A percentile compares a stretch with the other conserved stretches of the same genome.
These are phyloP conservation scores for Fabrea salina DNA, from an alignment of 169 alveolate species.

Conservation along the genomic window DNA sequence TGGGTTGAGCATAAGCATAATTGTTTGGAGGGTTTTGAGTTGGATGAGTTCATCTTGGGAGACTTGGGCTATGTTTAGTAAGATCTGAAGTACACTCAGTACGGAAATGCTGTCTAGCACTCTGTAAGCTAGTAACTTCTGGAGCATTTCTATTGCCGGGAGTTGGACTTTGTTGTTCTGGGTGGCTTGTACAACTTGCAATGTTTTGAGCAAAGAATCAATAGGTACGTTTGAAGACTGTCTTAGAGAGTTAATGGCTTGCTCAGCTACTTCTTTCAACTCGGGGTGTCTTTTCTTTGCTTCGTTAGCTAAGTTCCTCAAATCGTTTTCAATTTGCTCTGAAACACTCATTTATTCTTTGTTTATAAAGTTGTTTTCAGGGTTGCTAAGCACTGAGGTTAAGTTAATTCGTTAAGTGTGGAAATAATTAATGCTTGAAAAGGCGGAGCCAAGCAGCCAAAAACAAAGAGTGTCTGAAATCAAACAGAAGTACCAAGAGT, in stretches of 20 bases:
- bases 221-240: slow-evolving; percentile 1
- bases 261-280: not conserved
- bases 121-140: not conserved
- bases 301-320: not conserved
- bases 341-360: slow-evolving; percentile 12
- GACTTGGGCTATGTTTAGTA: not conserved
- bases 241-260: not conserved
- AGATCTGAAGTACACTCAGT: not conserved
- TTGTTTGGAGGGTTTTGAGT: not conserved
- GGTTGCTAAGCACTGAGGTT: no score
- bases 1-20: slow-evolving; percentile 31
- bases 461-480: no score
- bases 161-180: not conserved
- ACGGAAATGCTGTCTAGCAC: slow-evolving; percentile 24
- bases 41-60: not conserved
- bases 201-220: not conserved
- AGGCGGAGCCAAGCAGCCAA: no score
- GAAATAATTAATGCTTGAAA: no score
- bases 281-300: not conserved
- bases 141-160: not conserved
- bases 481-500: no score
- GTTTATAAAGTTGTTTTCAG: no score
- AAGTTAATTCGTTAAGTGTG: no score
- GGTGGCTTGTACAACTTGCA: not conserved
- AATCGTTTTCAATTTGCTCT: not conserved